These are phyloP conservation scores for Cetraspora pellucida DNA, from an alignment of 192 early-diverging fungal genomes.

Conservation along the genomic window DNA sequence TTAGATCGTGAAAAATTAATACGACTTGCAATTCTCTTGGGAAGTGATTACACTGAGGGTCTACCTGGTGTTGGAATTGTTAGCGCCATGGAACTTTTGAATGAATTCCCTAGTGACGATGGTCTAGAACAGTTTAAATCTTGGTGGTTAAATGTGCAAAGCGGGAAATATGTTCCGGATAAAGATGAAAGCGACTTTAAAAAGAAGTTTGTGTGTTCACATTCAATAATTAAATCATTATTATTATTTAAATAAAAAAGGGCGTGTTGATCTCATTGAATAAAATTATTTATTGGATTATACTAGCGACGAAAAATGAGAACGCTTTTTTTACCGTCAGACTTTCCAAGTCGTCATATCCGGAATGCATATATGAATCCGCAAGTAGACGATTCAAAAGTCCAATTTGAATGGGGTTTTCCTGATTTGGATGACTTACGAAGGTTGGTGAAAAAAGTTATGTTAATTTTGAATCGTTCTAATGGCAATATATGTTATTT, in stretches of 20 bases:
- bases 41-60: conserved; percentile 97
- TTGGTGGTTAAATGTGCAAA: conserved; percentile 60
- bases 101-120: conserved; percentile 63
- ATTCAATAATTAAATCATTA: not conserved
- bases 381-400: conserved; percentile 63
- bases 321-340: conserved; percentile 66
- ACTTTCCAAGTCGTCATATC: conserved; percentile 81
- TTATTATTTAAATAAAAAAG: not conserved
- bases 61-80: conserved; percentile 86
- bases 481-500: not conserved
- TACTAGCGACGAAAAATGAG: conserved; percentile 57
- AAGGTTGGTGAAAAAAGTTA: conserved; percentile 16
- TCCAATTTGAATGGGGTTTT: conserved; percentile 70
- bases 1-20: conserved; percentile 75
- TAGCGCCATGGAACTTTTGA: conserved; percentile 86
- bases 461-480: not conserved
- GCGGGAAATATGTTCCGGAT: conserved; percentile 23
- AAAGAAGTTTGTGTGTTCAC: conserved; percentile 48
- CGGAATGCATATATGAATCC: conserved; percentile 81
- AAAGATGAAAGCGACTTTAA: conserved; percentile 31
- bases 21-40: conserved; percentile 84
- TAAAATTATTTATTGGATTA: not conserved
- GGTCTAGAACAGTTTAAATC: conserved; percentile 55
- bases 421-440: conserved; percentile 71
- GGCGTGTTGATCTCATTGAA: not conserved